Base-by-base conservation (phyloP, 2,329 filamentous ascomycete species). In the Ceratocystiopsis minuta region DNA sequence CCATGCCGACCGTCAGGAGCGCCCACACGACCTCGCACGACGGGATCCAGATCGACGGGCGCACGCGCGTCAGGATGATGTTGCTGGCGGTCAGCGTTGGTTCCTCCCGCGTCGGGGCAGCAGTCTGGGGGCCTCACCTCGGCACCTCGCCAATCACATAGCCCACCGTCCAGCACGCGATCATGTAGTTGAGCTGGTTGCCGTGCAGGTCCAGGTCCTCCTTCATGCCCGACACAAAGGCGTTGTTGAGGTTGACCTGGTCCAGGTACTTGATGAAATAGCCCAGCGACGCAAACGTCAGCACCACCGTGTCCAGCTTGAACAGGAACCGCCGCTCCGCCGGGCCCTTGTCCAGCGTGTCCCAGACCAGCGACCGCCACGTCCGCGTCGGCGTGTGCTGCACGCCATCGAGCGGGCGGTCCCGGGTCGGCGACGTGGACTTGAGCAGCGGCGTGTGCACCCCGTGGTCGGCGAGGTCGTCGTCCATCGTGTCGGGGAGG, bases 311-410 rank as follows among this genome's bases (percentile, higher is more conserved):
- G 43, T 60, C 57, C 6, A 60, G 52, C 46, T 57, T 59, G 45
- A 55, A 51, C 14, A 60, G 49, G 17, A 60, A 55, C 11, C 45
- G 46, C 2, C 51, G 49, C 49, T 59, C 57, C 41, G 54, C 52
- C 6, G 54, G 53, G 7, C 53, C 53, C 52, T 57, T 57, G 48
- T 57, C 55, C 17, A 67, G 56, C 0, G 63, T 65, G 45, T 68
- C 65, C 65, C 65, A 68, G n/a, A 68, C 11, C 37, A 65, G 64
- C 0, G 63, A 66, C 18, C 56, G 57, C 65, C 65, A 68, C 18
- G 60, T 65, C 32, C 46, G 37, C 33, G 40, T 41, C 11, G 48
- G 45, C 37, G 14, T 33, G 9, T 37, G 24, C 24, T 28, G 6
- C 6, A 28, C 9, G 24, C n/a, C n/a, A n/a, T n/a, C n/a, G n/a